Conservation (phyloP, 2,329 filamentous ascomycete species). For the Aspergillaceae sp. region DNA sequence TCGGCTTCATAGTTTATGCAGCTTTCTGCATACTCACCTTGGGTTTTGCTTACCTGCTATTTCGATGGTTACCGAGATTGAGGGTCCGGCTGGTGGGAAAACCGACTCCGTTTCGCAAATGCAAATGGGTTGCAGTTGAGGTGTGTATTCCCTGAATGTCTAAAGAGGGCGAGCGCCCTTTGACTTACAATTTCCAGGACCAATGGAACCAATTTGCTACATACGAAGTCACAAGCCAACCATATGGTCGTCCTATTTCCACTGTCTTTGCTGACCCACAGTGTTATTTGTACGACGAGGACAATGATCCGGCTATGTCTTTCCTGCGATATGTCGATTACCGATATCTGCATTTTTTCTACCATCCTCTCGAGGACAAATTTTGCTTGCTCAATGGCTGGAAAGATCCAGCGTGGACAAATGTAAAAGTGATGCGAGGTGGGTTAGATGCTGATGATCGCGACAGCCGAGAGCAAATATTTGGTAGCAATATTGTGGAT, state of each 20-base stretch:
- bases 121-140: conserved; percentile 88
- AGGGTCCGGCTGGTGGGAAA: conserved; percentile 67
- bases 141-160: conserved; percentile 33
- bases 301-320: conserved; percentile 65
- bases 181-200: conserved; percentile 49
- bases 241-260: conserved; percentile 55
- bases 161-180: background rate
- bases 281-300: conserved; percentile 55
- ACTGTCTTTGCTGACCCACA: conserved; percentile 47
- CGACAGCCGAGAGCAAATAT: conserved; percentile 71
- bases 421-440: conserved; percentile 62
- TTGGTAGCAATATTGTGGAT: conserved; percentile 83
- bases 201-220: conserved; percentile 90
- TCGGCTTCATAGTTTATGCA: conserved; percentile 62
- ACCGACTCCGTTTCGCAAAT: conserved; percentile 59
- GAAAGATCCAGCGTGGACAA: conserved; percentile 87
- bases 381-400: conserved; percentile 81
- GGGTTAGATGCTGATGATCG: conserved; percentile 88
- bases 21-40: conserved; percentile 61
- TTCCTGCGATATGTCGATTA: conserved; percentile 76
- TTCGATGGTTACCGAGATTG: conserved; percentile 87
- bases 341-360: conserved; percentile 88
- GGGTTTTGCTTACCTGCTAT: conserved; percentile 72
- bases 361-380: conserved; percentile 79
- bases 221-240: conserved; percentile 55